Base-by-base conservation (phyloP, 208 protist species). In the Wallacemonas sp. region DNA sequence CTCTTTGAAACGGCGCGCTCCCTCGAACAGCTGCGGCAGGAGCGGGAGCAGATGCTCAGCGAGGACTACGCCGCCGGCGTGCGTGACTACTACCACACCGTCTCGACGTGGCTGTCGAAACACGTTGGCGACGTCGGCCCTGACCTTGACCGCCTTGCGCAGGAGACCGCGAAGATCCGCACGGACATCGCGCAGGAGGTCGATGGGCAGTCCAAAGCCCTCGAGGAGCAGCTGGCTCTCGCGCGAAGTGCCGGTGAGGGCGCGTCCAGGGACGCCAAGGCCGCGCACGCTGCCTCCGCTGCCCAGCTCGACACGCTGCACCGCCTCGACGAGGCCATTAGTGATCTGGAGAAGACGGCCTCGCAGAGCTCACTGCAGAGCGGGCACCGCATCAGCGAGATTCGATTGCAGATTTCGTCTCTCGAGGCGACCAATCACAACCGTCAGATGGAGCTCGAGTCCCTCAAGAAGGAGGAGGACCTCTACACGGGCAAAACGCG, bases 31-130 rank as follows among this genome's bases (percentile, higher is more conserved):
- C 76, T 95, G 55, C 72, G 81, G 17, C 41, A 66, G 62, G 69
- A 80, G 33, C 80, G 81, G 3, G 78, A 90, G 27, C 48, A 65
- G 41, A 43, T 84, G 17, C 63, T 91, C 52, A 33, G 38, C n/a
- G 84, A 83, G 60, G 68, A 81, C 72, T 88, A 93, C 71, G 71
- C 73, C 24, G 69, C 72, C 24, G 89, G 89, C 48, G 86, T 93
- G 14, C 80, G 81, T 52, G 84, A 91, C 61, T 95, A 80, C 64
- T 95, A 91, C 63, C 46, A 48, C 17, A 75, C 77, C n/a, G 74
- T 72, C 21, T 68, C 48, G 19, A 71, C 72, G 62, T 92, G 83
- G 85, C 67, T 95, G 44, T 27, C 62, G 26, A 68, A 78, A 58
- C 78, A 91, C 61, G 78, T 85, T n/a, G 69, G 72, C 17, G 78